Evolutionary conservation across 2,329 filamentous ascomycete genomes (phyloP), one percentile per base, ranked within the genome.

Genomic region (Boeremia lycopersici): DNA sequence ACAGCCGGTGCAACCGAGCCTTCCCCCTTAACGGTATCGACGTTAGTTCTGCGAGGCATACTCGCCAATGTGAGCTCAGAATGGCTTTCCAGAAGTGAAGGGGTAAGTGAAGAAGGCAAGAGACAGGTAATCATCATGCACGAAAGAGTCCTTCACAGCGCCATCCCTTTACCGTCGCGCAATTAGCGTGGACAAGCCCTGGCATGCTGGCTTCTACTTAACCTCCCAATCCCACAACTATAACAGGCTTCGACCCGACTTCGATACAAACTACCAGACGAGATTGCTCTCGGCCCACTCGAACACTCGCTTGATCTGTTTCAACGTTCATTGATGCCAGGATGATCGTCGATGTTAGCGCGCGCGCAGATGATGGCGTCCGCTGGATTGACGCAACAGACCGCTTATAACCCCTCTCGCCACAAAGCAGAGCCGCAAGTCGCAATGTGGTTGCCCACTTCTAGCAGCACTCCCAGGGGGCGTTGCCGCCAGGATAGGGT

Each of bases 401-500:
- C 45, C 53, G 43, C 61, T 61, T 63, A 59, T 61, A 56, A 61
- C 45, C 56, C 60, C 56, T 54, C 46, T 53, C 47, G 41, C 39
- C 40, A 29, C 25, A 45, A 12, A 55, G 58, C 62, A 68, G 63
- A 66, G 63, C 63, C 62, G 60, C 65, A 61, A 59, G 33, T 17
- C 31, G 36, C 41, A 29, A 7, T n/a, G 10, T 25, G 30, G 35
- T 19, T 30, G 15, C 30, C n/a, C 13, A 49, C 15, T 35, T n/a
- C 36, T 26, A 6, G 12, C 31, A 10, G 28, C 33, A 28, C 15
- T 48, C 17, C 41, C 38, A n/a, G 28, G 26, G n/a, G 15, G 19
- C 5, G 19, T 23, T 33, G 13, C 33, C 38, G 28, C 11, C 28
- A 33, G 44, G 28, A 39, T 33, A 26, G 26, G 30, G 17, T 26